Evolutionary conservation across 2,329 filamentous ascomycete genomes (phyloP).

Genomic region (Trichoderma arundinaceum): DNA sequence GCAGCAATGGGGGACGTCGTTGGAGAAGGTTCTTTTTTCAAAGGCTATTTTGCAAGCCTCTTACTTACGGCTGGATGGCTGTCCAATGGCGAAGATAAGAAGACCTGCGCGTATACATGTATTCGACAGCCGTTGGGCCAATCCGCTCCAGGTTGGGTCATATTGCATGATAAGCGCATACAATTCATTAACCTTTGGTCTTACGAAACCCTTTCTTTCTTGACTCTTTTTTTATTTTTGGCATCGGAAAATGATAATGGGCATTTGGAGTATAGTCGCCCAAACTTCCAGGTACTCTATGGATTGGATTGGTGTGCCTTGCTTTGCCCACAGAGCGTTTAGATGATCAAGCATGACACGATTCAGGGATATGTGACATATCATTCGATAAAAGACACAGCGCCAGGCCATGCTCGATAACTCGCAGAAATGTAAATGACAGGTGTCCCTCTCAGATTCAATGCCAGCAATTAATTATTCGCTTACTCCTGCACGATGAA

Average conservation of each 20-base stretch:
- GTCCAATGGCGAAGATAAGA: neutral
- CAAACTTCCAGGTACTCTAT: neutral
- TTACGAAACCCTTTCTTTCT: neutral
- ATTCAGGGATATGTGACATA: constrained; percentile 13
- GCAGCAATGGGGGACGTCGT: neutral
- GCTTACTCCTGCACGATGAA: constrained; percentile 25
- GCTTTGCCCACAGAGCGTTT: neutral
- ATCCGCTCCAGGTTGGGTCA: constrained; percentile 17
- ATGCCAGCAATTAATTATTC: constrained; percentile 9
- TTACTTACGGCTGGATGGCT: neutral
- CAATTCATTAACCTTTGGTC: neutral
- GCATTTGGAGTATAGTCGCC: too few relatives aligned
- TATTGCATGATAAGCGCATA: constrained; percentile 15
- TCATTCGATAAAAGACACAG: constrained; percentile 8
- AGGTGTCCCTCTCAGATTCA: constrained; percentile 4
- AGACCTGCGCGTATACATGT: neutral
- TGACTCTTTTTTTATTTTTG: neutral
- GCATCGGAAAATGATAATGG: too few relatives aligned
- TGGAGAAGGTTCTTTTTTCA: neutral
- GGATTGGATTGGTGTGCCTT: constrained; percentile 28
- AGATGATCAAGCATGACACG: constrained; percentile 19
- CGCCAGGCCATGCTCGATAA: constrained; percentile 9
- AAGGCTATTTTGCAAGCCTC: neutral
- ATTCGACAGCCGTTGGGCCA: neutral
- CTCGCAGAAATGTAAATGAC: constrained; percentile 11